These are phyloP conservation scores for Saxophila tyrrhenica DNA, from an alignment of 495 filamentous ascomycete genomes.

Conservation along the genomic window DNA sequence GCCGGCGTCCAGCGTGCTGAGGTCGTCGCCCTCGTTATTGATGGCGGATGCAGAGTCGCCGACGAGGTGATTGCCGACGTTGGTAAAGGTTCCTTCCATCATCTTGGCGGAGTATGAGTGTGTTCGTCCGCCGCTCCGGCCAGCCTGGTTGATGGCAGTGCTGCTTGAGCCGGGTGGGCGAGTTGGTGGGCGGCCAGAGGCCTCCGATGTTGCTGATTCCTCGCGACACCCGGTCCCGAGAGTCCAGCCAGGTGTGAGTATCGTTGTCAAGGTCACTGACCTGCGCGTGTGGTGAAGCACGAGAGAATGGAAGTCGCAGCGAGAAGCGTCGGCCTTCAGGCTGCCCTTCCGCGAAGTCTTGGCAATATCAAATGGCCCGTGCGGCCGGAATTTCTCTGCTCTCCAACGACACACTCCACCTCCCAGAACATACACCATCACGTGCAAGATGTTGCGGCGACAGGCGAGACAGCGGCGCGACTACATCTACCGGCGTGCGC, in stretches of 20 bases:
- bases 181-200: no score
- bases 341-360: not conserved
- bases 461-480: constrained; percentile 82
- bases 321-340: no score
- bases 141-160: not conserved
- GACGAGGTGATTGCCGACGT: constrained; percentile 71
- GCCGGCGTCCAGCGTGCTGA: constrained; percentile 34
- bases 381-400: not conserved
- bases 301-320: not conserved
- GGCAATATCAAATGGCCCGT: not conserved
- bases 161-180: no score
- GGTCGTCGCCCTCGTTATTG: constrained; percentile 63
- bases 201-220: no score
- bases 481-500: constrained; percentile 77
- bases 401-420: not conserved
- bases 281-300: not conserved
- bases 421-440: not conserved
- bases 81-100: constrained; percentile 83
- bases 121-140: constrained; percentile 10
- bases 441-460: constrained; percentile 32
- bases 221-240: no score
- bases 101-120: no score
- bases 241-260: not conserved
- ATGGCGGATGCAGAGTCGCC: constrained; percentile 63
- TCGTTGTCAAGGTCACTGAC: not conserved